Evolutionary conservation across 2,329 filamentous ascomycete species (phyloP).

Genomic region (Aspergillus arachidicola): DNA sequence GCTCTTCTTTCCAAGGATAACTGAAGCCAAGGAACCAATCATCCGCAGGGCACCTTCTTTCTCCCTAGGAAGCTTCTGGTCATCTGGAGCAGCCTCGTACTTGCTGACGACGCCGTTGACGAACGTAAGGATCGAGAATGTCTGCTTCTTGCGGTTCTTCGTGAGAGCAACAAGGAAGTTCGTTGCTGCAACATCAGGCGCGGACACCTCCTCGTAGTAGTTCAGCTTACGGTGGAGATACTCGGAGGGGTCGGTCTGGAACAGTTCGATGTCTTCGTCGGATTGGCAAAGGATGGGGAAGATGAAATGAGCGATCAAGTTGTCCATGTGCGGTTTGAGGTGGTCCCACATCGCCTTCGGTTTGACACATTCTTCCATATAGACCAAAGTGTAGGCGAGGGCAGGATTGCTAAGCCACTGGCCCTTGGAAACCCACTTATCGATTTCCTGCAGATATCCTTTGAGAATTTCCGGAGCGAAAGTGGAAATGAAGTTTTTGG

Average conservation of each 20-base stretch:
- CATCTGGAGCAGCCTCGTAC: conserved; percentile 81
- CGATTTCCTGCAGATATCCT: conserved; percentile 89
- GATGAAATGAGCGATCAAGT: conserved; percentile 88
- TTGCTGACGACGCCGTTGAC: conserved; percentile 93
- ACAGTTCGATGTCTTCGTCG: conserved; percentile 89
- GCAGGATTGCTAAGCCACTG: conserved; percentile 94
- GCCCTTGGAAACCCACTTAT: conserved; percentile 95
- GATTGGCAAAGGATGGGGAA: conserved; percentile 94
- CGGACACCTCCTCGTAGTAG: conserved; percentile 95
- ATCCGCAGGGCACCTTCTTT: conserved; percentile 97
- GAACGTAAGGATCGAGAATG: conserved; percentile 90
- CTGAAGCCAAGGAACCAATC: conserved; percentile 92
- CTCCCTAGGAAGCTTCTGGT: conserved; percentile 89
- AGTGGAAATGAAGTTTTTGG: conserved; percentile 85
- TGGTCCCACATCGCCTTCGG: conserved; percentile 97
- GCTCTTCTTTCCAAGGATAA: conserved; percentile 97
- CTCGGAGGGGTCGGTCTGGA: conserved; percentile 91
- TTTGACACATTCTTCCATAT: conserved; percentile 95
- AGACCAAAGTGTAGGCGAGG: conserved; percentile 89
- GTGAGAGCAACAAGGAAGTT: conserved; percentile 96
- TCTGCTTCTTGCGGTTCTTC: conserved; percentile 92
- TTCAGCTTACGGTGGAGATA: conserved; percentile 97
- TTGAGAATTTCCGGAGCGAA: conserved; percentile 97
- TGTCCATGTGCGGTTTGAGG: conserved; percentile 89
- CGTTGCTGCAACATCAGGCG: conserved; percentile 91